Evolutionary conservation across 768 basidiomycete species (phyloP).

Genomic region (Boletus subcaerulescens): DNA sequence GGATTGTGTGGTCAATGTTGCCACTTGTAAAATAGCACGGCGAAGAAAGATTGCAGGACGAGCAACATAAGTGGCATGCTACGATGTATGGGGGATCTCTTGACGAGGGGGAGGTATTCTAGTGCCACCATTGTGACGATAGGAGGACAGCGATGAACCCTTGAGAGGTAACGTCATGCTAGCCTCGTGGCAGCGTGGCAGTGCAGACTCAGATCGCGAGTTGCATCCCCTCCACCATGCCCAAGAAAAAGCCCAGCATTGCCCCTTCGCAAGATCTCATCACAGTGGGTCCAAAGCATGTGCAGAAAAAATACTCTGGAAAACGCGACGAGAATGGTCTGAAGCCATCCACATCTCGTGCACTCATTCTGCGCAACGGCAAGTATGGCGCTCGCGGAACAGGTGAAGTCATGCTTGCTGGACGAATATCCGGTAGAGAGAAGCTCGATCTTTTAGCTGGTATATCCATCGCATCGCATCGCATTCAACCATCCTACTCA

Average conservation of each 20-base stretch:
- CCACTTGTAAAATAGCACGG: too few relatives aligned
- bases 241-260: constrained; percentile 32
- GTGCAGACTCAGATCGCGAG: not conserved
- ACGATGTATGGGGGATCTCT: constrained; percentile 41
- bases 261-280: constrained; percentile 44
- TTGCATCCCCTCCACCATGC: constrained; percentile 14
- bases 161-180: too few relatives aligned
- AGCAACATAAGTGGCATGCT: not conserved
- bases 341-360: constrained; percentile 66
- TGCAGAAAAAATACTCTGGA: constrained; percentile 34
- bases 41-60: not conserved
- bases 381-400: constrained; percentile 71
- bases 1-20: not conserved
- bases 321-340: constrained; percentile 50
- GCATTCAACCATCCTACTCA: not conserved
- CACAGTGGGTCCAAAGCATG: constrained; percentile 51
- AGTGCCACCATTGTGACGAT: constrained; percentile 45
- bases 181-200: too few relatives aligned
- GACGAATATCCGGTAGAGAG: constrained; percentile 69
- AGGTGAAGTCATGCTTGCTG: constrained; percentile 58
- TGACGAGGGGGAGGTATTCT: constrained; percentile 62
- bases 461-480: constrained; percentile 25
- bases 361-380: constrained; percentile 70
- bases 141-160: too few relatives aligned
- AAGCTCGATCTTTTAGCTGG: constrained; percentile 79